Evolutionary conservation across 2,329 filamentous ascomycete species (phyloP).

Genomic region (Pestalotiopsis sp.): DNA sequence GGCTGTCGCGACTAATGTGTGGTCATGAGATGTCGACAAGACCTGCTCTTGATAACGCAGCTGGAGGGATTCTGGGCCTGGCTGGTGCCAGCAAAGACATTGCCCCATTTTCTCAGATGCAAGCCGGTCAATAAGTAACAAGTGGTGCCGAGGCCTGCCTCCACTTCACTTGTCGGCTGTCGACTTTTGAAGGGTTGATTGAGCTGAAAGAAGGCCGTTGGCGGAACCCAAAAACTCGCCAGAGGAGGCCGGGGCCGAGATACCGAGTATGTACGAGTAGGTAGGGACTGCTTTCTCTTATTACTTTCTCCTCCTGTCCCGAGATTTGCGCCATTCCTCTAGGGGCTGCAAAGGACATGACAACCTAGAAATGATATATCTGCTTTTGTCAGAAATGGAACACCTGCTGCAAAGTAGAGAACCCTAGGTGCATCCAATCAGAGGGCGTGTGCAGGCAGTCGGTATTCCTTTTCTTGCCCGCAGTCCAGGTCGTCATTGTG

Average conservation of each 20-base stretch:
- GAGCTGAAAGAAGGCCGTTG: neutral
- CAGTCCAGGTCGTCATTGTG: neutral
- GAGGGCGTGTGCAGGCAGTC: neutral
- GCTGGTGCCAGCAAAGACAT: conserved; percentile 11
- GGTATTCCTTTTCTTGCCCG: neutral
- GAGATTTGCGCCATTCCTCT: neutral
- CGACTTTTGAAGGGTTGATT: neutral
- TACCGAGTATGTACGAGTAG: neutral
- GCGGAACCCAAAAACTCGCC: neutral
- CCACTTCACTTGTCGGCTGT: neutral
- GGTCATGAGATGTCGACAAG: neutral
- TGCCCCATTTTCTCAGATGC: conserved; percentile 4
- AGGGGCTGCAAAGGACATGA: neutral
- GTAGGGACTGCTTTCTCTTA: neutral
- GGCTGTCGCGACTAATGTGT: conserved; percentile 2
- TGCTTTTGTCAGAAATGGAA: neutral
- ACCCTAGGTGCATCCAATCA: neutral
- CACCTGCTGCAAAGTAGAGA: neutral
- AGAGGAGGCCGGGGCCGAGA: neutral
- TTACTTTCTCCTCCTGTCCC: neutral
- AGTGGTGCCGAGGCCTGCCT: neutral
- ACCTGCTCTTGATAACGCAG: neutral
- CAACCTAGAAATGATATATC: neutral
- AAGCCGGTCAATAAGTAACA: neutral
- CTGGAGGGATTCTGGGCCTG: neutral